These are phyloP conservation scores for Sclerotinia sclerotiorum DNA, from an alignment of 2,329 filamentous ascomycete species.

Conservation along the genomic window DNA sequence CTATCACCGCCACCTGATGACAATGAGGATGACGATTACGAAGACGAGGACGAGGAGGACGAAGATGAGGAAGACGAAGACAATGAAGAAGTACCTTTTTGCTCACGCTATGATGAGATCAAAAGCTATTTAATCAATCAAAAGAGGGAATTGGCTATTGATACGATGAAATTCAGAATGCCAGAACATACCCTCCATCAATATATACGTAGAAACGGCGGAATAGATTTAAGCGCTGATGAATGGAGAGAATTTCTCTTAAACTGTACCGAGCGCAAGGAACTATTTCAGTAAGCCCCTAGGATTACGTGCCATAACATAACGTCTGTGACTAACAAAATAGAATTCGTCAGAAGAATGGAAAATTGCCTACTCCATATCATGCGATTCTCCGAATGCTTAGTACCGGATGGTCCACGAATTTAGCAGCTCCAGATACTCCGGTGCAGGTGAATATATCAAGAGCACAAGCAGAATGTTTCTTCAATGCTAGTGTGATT, in stretches of 20 bases:
- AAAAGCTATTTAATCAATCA: conserved; percentile 3
- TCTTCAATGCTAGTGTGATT: background rate
- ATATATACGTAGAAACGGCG: conserved; percentile 18
- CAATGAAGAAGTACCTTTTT: background rate
- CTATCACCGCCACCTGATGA: background rate
- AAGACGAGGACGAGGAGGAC: background rate
- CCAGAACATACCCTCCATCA: conserved; percentile 15
- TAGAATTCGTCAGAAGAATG: conserved; percentile 6
- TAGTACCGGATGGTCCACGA: conserved; percentile 1
- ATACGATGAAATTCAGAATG: conserved; percentile 20
- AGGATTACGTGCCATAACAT: too few species aligned
- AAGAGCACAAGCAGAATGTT: background rate
- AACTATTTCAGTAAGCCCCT: conserved; percentile 9
- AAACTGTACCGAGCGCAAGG: background rate
- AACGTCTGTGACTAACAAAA: background rate
- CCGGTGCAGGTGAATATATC: background rate
- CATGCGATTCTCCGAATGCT: conserved; percentile 1
- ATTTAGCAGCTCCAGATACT: too few species aligned
- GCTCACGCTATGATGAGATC: conserved; percentile 15
- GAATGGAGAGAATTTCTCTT: conserved; percentile 23
- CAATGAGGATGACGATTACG: background rate
- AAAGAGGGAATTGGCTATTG: conserved; percentile 9
- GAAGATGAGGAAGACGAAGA: background rate
- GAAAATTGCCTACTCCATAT: conserved; percentile 13
- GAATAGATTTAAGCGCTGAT: background rate